Evolutionary conservation across 139 green algal genomes (phyloP), one percentile per base, ranked within the genome.

Genomic region (Nannochloris sp.): DNA sequence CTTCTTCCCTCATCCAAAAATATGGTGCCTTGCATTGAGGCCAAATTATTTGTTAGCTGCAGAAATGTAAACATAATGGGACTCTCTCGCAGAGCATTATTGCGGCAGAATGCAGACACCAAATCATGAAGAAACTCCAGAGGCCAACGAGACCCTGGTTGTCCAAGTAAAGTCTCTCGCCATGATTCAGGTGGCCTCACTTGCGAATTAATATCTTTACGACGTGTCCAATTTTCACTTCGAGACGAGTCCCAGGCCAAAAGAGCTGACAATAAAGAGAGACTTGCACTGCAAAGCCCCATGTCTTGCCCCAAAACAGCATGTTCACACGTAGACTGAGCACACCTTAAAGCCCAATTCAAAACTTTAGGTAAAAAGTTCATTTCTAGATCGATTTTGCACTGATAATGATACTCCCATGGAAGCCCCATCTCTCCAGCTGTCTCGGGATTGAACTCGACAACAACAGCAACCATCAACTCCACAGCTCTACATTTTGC

Each of bases 341-440:
- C 83, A 13, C 75, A 49, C 2, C n/a, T 63, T 23, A 79, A 29
- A 0, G 75, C 83, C 49, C 88, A 81, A 20, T 73, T 36, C 55
- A 86, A 87, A 50, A 95, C 70, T 33, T 71, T 30, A 31, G 69
- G 68, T 60, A 95, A 73, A 73, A 82, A 88, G 17, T 83, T 51
- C 14, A 61, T 56, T 59, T 94, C 71, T 45, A 92, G 67, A 44
- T 63, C 65, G 9, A 55, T 62, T 48, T 83, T 73, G 67, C 85
- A 94, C 10, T 48, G 56, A 56, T 91, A 81, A 65, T 96, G 89
- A 53, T 84, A 80, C 33, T 89, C 87, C 82, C 82, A 91, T 3
- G 83, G 73, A 58, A 93, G 65, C 2, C 84, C 82, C 76, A 96
- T 72, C 2, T 75, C 48, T 37, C 53, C 79, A 30, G 89, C 80